These are phyloP conservation scores for Russula abietina DNA, from an alignment of 768 basidiomycete genomes.

Conservation along the genomic window DNA sequence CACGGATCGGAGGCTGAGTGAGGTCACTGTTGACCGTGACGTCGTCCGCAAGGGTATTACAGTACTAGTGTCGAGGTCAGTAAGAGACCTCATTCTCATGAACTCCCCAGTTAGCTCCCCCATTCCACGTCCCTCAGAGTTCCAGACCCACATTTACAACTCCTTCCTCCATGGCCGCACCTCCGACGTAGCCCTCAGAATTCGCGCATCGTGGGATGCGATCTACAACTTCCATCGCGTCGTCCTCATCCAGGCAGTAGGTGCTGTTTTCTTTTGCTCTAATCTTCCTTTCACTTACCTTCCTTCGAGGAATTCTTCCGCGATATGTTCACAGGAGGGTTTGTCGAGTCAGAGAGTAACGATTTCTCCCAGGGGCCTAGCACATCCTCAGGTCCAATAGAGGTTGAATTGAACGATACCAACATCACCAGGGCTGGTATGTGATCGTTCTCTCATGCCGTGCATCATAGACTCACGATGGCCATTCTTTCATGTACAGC, in stretches of 20 bases:
- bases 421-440: constrained; percentile 85
- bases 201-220: constrained; percentile 63
- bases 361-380: constrained; percentile 17
- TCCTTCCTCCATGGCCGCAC: constrained; percentile 68
- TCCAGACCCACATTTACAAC: constrained; percentile 71
- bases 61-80: constrained; percentile 11
- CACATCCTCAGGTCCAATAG: constrained; percentile 46
- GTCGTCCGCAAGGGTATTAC: background rate
- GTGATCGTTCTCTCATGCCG: constrained; percentile 28
- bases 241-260: constrained; percentile 80
- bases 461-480: constrained; percentile 21
- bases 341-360: constrained; percentile 49
- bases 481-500: constrained; percentile 39
- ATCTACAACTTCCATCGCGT: constrained; percentile 78
- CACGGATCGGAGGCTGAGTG: background rate
- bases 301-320: constrained; percentile 72
- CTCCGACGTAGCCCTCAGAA: constrained; percentile 69
- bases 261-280: background rate
- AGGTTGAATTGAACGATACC: constrained; percentile 70
- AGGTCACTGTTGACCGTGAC: background rate
- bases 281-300: background rate
- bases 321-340: constrained; percentile 78
- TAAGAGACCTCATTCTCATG: constrained; percentile 27
- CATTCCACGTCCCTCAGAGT: constrained; percentile 44
- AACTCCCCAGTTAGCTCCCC: constrained; percentile 37